phyloP scores from a whole-genome alignment of 352 stramenopile species.

The Elongisporangium prolatum region DNA sequence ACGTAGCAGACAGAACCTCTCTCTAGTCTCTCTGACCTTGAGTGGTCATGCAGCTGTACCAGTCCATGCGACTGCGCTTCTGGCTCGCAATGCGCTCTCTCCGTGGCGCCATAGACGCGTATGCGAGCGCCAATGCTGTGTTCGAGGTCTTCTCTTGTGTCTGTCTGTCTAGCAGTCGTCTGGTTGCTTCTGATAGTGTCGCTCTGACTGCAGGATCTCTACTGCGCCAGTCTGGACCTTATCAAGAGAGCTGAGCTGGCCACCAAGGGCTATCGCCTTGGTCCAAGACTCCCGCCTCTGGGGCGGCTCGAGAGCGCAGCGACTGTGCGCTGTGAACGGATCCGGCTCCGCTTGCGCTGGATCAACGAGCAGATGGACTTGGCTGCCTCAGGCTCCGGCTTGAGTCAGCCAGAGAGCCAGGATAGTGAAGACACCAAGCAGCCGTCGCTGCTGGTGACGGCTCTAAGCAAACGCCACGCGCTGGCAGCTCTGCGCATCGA shows the following conservation, averaged over 20 bases:
- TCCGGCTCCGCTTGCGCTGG: slow-evolving; percentile 31
- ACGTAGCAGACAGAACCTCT: not conserved
- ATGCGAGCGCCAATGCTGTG: not conserved
- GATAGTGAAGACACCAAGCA: not conserved
- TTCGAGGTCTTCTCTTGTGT: not conserved
- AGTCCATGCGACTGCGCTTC: slow-evolving; percentile 2
- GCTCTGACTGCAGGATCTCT: not conserved
- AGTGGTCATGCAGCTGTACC: slow-evolving; percentile 4
- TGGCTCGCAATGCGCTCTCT: slow-evolving; percentile 1
- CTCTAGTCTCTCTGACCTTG: not conserved
- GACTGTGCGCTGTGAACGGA: slow-evolving; percentile 27
- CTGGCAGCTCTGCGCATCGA: not conserved
- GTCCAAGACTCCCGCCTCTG: slow-evolving; percentile 38
- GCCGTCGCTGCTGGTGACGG: slow-evolving; percentile 58
- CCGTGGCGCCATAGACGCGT: not conserved
- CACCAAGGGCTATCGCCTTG: slow-evolving; percentile 46
- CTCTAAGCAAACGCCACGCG: slow-evolving; percentile 43
- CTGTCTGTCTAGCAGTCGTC: not conserved
- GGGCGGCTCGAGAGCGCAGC: slow-evolving; percentile 35
- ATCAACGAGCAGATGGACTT: slow-evolving; percentile 42
- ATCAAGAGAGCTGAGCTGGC: slow-evolving; percentile 61
- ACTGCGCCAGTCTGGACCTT: slow-evolving; percentile 22
- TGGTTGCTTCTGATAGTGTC: slow-evolving; percentile 16
- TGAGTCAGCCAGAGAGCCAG: not conserved
- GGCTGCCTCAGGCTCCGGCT: slow-evolving; percentile 1